phyloP scores from a whole-genome alignment of 176 grass and related monocot species.

The Oryza punctata region DNA sequence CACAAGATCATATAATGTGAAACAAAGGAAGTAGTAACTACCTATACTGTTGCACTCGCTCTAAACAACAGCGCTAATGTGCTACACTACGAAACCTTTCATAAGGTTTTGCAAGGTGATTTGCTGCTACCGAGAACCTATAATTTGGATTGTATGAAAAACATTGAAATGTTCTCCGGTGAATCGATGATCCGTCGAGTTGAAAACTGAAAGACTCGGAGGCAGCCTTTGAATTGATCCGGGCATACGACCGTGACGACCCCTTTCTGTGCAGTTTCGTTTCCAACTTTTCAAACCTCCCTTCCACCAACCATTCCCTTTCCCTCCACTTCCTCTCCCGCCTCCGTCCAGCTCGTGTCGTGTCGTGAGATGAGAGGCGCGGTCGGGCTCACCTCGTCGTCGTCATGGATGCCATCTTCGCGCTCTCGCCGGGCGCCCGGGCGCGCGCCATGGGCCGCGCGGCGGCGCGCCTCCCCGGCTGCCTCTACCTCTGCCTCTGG shows the following conservation, averaged over 20 bases:
- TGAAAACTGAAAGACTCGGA: neutral
- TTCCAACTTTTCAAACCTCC: neutral
- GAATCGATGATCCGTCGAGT: neutral
- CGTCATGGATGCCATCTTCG: constrained; percentile 46
- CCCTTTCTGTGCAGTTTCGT: neutral
- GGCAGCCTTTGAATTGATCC: neutral
- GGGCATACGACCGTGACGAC: neutral
- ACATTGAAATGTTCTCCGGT: neutral
- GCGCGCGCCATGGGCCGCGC: constrained; percentile 44
- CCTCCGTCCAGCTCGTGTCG: neutral
- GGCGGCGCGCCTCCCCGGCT: constrained; percentile 49
- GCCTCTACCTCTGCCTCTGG: constrained; percentile 55
- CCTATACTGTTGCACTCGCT: no score
- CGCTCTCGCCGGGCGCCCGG: constrained; percentile 31
- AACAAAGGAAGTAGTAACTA: no score
- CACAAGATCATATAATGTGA: no score
- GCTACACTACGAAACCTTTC: no score
- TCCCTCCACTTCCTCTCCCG: neutral
- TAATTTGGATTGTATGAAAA: no score
- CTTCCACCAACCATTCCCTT: neutral
- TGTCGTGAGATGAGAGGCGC: no score
- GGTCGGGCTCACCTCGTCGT: neutral
- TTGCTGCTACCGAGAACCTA: no score
- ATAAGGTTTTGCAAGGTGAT: no score
- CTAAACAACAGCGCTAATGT: no score